Percentiles rank a stretch among this genome's conserved stretches.
Conservation (phyloP, 495 filamentous ascomycete genomes). For the Alectoria sarmentosa region DNA sequence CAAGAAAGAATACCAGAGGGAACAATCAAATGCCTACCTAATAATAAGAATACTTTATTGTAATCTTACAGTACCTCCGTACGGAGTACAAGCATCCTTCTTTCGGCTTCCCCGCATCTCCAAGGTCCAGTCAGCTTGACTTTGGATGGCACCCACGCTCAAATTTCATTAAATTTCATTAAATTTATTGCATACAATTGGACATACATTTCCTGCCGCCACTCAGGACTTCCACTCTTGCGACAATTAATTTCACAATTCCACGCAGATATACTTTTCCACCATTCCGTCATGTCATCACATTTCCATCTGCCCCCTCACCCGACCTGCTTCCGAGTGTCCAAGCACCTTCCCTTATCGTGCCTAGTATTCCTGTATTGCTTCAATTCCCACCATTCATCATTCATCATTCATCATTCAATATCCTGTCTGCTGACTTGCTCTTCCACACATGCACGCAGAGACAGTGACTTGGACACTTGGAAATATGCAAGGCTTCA, state of each 20-base stretch:
- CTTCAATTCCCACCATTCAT: neutral
- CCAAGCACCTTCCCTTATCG: neutral
- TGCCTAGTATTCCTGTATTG: neutral
- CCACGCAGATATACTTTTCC: neutral
- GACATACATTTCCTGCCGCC: neutral
- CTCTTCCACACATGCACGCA: neutral
- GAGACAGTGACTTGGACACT: neutral
- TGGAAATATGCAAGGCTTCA: neutral
- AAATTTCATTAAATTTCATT: no score
- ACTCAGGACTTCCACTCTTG: neutral
- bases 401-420: no score
- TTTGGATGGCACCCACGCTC: no score
- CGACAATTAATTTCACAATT: neutral
- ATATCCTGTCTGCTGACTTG: neutral
- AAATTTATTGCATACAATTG: no score
- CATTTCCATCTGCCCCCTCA: neutral
- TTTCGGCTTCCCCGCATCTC: neutral
- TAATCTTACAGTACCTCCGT: no score
- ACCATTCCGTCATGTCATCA: neutral
- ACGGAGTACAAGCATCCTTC: neutral
- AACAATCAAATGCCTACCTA: no score
- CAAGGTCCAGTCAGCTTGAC: no score
- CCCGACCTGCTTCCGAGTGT: neutral
- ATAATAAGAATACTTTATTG: no score
- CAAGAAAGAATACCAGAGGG: no score